Base-by-base conservation (phyloP, 345 rosid genomes). In the Citrus sp. region DNA sequence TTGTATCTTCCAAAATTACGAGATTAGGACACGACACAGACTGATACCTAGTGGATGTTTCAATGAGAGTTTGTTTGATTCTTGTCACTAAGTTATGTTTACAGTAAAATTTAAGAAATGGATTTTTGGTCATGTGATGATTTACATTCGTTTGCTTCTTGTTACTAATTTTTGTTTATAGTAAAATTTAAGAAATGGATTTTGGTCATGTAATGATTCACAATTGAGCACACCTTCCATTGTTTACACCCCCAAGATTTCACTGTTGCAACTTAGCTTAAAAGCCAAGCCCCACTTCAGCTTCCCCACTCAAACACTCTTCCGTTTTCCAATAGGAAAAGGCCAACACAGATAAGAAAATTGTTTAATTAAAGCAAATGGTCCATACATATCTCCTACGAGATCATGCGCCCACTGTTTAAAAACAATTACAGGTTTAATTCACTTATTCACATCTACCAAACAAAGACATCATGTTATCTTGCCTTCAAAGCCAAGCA, bases 401-500 rank as follows among this genome's bases (percentile, higher is more conserved):
- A 24, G 13, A 59, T 37, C 13, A 59, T 73, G 54, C 16, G 21
- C n/a, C 46, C 13, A 71, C 9, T 46, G 18, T 70, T 46, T n/a
- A 10, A n/a, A 35, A 35, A 35, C 37, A 35, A 22, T 12, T 3
- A 38, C 5, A 13, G 5, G 67, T 13, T 63, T 27, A 32, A 2
- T 3, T 24, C 8, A 62, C n/a, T 13, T 25, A 66, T 65, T 27
- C 73, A 38, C 24, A 42, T 58, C 72, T 40, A 56, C 80, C 84
- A 25, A 68, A 56, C 55, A 1, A 30, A 22, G 77, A 80, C 67
- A 84, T 9, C 10, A 40, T 16, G 2, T 56, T 84, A 21, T 24
- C 88, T 85, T 87, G 49, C 84, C 91, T 88, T 88, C 81, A 56
- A 88, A 85, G 91, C 81, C 40, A 88, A 80, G 89, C 88, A 69